Evolutionary conservation across 2,329 filamentous ascomycete species (phyloP), one percentile per base, ranked within the genome.

Genomic region (Zalaria sp.): DNA sequence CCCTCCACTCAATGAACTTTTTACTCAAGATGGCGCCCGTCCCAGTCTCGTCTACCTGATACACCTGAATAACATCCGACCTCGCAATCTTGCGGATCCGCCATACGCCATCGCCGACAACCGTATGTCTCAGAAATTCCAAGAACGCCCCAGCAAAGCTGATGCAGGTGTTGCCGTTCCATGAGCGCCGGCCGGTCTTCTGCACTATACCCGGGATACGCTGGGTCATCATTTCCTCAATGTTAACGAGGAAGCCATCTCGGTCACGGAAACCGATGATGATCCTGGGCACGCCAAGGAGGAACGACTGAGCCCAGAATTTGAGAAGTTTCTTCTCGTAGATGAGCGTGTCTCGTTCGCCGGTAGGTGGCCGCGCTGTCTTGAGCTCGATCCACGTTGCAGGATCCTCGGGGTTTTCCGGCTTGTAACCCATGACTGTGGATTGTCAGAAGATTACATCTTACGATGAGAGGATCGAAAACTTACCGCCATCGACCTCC

Each of bases 321-420:
- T 93, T 93, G 27, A 57, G 52, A 62, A 96, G 72, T 59, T 96
- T 96, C 38, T 83, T 76, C 61, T 95, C 84, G 57, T 89, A 94
- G 47, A 78, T 81, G 18, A 80, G 62, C 55, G 77, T 70, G 2
- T 79, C 71, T 37, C 76, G 72, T 1, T 79, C 71, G 46, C 73
- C 73, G 40, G 69, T 69, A 26, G 47, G 44, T 25, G 52, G 47
- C 4, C 55, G 52, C n/a, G 78, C 77, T 0, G 91, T 98, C 59
- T 98, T 98, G 44, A 98, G 73, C 61, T 98, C 91, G 28, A 96
- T 81, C 83, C 88, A 98, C 53, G 89, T 85, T 49, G 86, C 81
- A 0, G 82, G 77, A n/a, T 70, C 69, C 38, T 74, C 75, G 40
- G 71, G 71, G 44, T 71, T 68, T 3, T 63, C 60, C 0, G 86